These are phyloP conservation scores for Xerocomus potaroensis DNA, from an alignment of 768 basidiomycete species.

Conservation along the genomic window DNA sequence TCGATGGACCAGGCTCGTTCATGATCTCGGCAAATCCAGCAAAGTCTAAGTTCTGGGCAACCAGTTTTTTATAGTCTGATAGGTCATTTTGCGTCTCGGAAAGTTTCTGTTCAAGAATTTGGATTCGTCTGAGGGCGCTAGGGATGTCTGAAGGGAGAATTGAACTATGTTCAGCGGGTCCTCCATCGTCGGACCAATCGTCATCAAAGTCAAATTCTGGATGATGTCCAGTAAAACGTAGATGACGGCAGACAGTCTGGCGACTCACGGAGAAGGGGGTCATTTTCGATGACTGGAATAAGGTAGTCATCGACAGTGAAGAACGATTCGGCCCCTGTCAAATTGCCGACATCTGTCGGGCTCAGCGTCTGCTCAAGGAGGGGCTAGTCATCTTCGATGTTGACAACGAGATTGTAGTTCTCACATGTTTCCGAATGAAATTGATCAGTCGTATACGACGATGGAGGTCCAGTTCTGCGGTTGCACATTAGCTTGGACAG, in stretches of 20 bases:
- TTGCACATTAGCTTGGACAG: constrained; percentile 1
- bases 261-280: constrained; percentile 80
- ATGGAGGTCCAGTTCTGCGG: constrained; percentile 70
- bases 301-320: constrained; percentile 78
- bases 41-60: constrained; percentile 51
- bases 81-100: constrained; percentile 56
- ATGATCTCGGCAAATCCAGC: constrained; percentile 40
- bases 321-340: constrained; percentile 58
- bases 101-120: constrained; percentile 58
- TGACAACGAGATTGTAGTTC: neutral
- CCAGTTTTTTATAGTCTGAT: constrained; percentile 54
- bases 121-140: constrained; percentile 43
- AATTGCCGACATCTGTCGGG: constrained; percentile 37
- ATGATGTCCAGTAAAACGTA: neutral
- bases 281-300: constrained; percentile 77
- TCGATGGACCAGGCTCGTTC: constrained; percentile 30
- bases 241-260: neutral
- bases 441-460: constrained; percentile 81
- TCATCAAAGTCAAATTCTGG: constrained; percentile 63
- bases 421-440: constrained; percentile 75
- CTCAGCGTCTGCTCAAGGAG: constrained; percentile 46
- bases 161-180: constrained; percentile 1
- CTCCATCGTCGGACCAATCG: constrained; percentile 54
- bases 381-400: neutral
- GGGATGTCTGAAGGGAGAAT: constrained; percentile 28